phyloP scores from a whole-genome alignment of 1,284 basidiomycete genomes.

The Heterobasidion parviporum region DNA sequence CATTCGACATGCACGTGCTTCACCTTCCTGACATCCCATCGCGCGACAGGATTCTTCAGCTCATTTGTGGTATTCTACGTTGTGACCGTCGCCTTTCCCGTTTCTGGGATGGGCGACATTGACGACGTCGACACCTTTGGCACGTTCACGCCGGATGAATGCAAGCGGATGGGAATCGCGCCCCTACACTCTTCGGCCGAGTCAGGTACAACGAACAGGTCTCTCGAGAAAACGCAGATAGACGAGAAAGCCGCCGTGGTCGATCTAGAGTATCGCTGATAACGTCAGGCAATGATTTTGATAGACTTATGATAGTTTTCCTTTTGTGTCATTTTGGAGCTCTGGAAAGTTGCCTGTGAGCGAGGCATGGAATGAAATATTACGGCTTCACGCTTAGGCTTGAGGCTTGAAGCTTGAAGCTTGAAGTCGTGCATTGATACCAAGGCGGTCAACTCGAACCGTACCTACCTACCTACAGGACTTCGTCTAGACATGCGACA shows the following conservation, averaged over 20 bases:
- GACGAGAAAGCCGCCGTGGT: background rate
- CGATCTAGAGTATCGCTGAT: background rate
- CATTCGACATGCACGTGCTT: background rate
- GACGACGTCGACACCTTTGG: constrained; percentile 10
- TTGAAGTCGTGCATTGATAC: no score
- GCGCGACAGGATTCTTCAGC: background rate
- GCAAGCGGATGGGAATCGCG: background rate
- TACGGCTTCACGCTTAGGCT: no score
- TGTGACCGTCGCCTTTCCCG: constrained; percentile 9
- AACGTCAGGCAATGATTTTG: no score
- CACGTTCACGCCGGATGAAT: constrained; percentile 8
- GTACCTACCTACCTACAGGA: no score
- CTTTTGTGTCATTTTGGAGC: no score
- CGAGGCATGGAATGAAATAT: no score
- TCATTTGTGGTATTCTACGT: constrained; percentile 5
- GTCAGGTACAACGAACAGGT: background rate
- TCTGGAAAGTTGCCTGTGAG: no score
- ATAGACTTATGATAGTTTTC: no score
- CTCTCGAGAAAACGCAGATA: background rate
- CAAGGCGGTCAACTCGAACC: no score
- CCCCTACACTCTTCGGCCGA: background rate
- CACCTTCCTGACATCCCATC: background rate
- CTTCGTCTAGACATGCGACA: no score
- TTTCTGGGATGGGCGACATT: constrained; percentile 1
- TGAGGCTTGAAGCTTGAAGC: no score